These are phyloP conservation scores for Chaetomium strumarium DNA, from an alignment of 2,329 filamentous ascomycete genomes.

Conservation along the genomic window DNA sequence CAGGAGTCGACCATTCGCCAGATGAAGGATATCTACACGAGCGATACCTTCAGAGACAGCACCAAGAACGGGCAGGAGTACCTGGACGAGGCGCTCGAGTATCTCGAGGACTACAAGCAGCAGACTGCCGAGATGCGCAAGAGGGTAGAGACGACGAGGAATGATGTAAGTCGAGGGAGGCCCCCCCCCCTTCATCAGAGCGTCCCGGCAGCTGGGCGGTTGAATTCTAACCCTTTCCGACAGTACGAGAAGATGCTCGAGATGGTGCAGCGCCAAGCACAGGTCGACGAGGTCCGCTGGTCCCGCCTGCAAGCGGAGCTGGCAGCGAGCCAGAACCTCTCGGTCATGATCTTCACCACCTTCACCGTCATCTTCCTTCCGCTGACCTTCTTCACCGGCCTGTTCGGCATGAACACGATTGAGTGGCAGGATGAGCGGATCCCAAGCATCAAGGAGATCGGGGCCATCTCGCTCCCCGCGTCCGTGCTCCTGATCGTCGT, in stretches of 20 bases:
- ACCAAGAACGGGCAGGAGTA: conserved; percentile 46
- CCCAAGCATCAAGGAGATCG: conserved; percentile 40
- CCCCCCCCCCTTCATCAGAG: no score
- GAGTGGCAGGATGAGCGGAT: conserved; percentile 53
- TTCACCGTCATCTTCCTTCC: conserved; percentile 60
- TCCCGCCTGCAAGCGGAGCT: conserved; percentile 58
- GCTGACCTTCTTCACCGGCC: conserved; percentile 57
- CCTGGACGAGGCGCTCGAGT: conserved; percentile 46
- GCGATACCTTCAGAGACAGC: conserved; percentile 35
- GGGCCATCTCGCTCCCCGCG: conserved; percentile 42
- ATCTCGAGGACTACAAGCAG: conserved; percentile 49
- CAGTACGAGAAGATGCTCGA: conserved; percentile 60
- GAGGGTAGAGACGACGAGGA: conserved; percentile 51
- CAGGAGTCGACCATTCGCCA: conserved; percentile 46
- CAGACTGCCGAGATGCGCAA: conserved; percentile 52
- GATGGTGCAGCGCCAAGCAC: conserved; percentile 61
- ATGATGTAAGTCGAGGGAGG: conserved; percentile 45
- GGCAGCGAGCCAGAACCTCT: conserved; percentile 55
- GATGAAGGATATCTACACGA: conserved; percentile 41
- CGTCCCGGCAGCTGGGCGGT: neutral
- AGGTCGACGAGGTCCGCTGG: conserved; percentile 60
- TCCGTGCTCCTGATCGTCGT: conserved; percentile 44
- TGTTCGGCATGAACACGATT: conserved; percentile 60
- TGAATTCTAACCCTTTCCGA: conserved; percentile 4
- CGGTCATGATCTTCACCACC: conserved; percentile 61